Evolutionary conservation across 2,329 filamentous ascomycete genomes (phyloP), one percentile per base, ranked within the genome.

Genomic region (Raffaelea deltoideospora): DNA sequence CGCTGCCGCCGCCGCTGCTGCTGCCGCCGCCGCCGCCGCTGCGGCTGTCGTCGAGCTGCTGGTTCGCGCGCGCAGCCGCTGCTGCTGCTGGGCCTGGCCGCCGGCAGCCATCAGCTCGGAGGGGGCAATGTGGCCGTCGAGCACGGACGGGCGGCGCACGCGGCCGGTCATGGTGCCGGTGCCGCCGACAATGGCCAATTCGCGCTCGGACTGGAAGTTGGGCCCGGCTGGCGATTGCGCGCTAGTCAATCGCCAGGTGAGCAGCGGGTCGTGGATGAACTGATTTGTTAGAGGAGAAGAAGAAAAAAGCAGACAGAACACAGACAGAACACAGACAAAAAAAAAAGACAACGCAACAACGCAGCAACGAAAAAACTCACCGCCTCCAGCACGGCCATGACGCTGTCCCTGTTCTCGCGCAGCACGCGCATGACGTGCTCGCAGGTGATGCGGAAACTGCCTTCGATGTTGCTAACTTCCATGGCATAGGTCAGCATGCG

Each of bases 391-490:
- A 99, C 90, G 22, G 90, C 90, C 84, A 98, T 95, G 41, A 99
- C 72, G 30, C 86, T 94, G 62, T 98, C 90, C 60, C 98, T 98
- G 59, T 98, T 98, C 47, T 90, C 86, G 39, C 90, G 70, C 45
- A 99, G 65, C 13, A 99, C 87, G 42, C 90, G 76, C 90, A 99
- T 99, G 35, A 95, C 88, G 49, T 94, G 87, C 60, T 98, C 92
- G 50, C 88, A 98, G 6, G 90, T 96, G 40, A 94, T 96, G 42
- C 92, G 77, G 68, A 94, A 99, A 59, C 85, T 94, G 48, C 90
- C 90, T 58, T 98, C 90, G 47, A 98, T 98, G 53, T 99, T 99
- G 69, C 87, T 95, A 38, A 98, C 90, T 61, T 99, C 90, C 90
- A 99, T 98, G 18, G 92, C 92, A 54, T 95, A 98, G 0, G 92